Base-by-base conservation (phyloP, 768 basidiomycete species). In the Hygrocybe coccinea region DNA sequence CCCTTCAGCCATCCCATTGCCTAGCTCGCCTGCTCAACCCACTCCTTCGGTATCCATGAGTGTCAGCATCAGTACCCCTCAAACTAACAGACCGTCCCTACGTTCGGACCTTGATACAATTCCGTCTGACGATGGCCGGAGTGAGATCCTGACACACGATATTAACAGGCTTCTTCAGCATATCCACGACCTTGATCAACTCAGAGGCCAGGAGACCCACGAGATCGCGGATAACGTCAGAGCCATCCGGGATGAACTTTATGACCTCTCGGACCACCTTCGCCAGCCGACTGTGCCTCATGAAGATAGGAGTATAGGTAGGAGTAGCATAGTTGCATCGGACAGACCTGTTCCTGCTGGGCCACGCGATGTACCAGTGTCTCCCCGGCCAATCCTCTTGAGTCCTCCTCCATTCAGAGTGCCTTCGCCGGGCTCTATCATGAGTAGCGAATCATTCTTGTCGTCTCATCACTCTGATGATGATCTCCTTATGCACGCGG, bases 401-500 rank as follows among this genome's bases (percentile, higher is more conserved):
- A 62, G 63, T 12, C 64, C 67, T 21, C 67, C 67, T 44, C 48
- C 49, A 8, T 44, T 56, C n/a, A 34, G 41, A 34, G 34, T 39
- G 7, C n/a, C 48, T 1, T 56, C 55, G 24, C 47, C 49, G 12
- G 34, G 76, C 45, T 67, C 71, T 8, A 67, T 71, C n/a, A 73
- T 71, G 14, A 76, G 74, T 59, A 76, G 74, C 54, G 62, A 74
- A 24, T 61, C 63, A 0, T 80, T 73, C 61, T 56, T 80, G 34
- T 79, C 79, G 1, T 80, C 79, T 1, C 86, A 87, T 58, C 85
- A 91, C 59, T 91, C 90, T 0, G 89, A 92, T 54, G 89, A 89
- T 59, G 71, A 75, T 37, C 47, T 53, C 70, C 72, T 72, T 57
- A 75, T 67, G 36, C 65, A 67, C 24, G 5, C 62, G 48, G 60